A percentile compares a stretch with the other conserved stretches of the same genome.
Conservation (phyloP, 2,329 filamentous ascomycete species). For the Rhinocladiella mackenziei region DNA sequence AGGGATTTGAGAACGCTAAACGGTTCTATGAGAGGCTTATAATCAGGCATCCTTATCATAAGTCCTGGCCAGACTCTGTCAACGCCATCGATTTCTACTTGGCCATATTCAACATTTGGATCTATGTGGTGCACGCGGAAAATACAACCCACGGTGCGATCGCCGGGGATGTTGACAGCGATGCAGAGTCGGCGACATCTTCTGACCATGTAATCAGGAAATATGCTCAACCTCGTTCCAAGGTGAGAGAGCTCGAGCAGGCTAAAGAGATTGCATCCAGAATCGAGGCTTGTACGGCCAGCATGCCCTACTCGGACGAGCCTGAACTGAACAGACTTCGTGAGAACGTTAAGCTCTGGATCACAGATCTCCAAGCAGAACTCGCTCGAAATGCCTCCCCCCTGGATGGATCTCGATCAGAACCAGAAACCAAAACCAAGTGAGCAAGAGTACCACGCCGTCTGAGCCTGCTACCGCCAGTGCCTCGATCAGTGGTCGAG, state of each 20-base stretch:
- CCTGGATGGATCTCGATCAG: too few relatives aligned
- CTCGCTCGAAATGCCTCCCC: too few relatives aligned
- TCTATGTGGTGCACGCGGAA: constrained; percentile 68
- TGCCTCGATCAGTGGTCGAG: constrained; percentile 2
- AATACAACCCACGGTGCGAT: constrained; percentile 43
- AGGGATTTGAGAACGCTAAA: constrained; percentile 56
- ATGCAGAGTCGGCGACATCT: constrained; percentile 30
- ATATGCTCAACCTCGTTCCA: constrained; percentile 19
- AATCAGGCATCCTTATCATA: constrained; percentile 68
- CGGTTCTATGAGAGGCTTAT: constrained; percentile 76
- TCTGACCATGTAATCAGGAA: constrained; percentile 1
- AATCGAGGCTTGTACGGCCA: constrained; percentile 68
- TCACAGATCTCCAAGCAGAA: constrained; percentile 58
- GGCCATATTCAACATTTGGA: constrained; percentile 73
- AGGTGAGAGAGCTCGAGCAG: constrained; percentile 46
- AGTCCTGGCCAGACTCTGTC: constrained; percentile 54
- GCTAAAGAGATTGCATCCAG: constrained; percentile 62
- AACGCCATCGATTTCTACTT: constrained; percentile 76
- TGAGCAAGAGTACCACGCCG: too few relatives aligned
- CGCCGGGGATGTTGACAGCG: constrained; percentile 31
- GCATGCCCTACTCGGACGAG: constrained; percentile 66
- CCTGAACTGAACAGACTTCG: constrained; percentile 64
- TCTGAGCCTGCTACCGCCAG: too few relatives aligned
- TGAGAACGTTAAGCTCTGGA: constrained; percentile 70
- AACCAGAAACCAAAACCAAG: too few relatives aligned